These are phyloP conservation scores for Amauroascus niger DNA, from an alignment of 2,329 filamentous ascomycete species.

Conservation along the genomic window DNA sequence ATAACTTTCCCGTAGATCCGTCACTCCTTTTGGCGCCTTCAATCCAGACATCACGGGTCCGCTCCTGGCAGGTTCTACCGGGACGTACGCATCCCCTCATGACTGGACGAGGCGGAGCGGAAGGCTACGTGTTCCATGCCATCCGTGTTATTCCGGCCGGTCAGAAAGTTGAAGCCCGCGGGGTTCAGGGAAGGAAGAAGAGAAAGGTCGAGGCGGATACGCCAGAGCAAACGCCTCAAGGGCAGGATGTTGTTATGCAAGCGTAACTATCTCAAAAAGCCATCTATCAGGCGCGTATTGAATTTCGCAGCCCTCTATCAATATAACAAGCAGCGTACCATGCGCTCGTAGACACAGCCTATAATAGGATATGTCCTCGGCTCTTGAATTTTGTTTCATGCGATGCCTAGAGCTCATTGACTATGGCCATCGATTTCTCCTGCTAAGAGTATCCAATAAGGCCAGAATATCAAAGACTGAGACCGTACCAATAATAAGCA, in stretches of 20 bases:
- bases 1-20: conserved; percentile 81
- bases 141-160: conserved; percentile 70
- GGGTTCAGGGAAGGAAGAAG: conserved; percentile 57
- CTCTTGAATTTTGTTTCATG: too few relatives aligned
- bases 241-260: background rate
- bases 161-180: conserved; percentile 71
- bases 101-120: conserved; percentile 76
- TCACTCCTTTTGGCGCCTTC: conserved; percentile 68
- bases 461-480: too few relatives aligned
- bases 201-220: conserved; percentile 43
- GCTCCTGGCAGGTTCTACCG: conserved; percentile 83
- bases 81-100: conserved; percentile 89
- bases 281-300: background rate
- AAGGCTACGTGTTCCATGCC: conserved; percentile 82
- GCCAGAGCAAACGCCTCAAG: background rate
- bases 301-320: too few relatives aligned
- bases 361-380: too few relatives aligned
- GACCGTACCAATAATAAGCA: conserved; percentile 8
- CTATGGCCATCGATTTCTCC: too few relatives aligned
- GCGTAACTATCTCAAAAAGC: background rate
- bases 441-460: too few relatives aligned
- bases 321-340: too few relatives aligned
- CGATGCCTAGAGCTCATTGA: too few relatives aligned
- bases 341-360: too few relatives aligned
- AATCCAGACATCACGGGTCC: conserved; percentile 69